Conservation (phyloP, 2,329 filamentous ascomycete genomes). For the Colletotrichum simmondsii region DNA sequence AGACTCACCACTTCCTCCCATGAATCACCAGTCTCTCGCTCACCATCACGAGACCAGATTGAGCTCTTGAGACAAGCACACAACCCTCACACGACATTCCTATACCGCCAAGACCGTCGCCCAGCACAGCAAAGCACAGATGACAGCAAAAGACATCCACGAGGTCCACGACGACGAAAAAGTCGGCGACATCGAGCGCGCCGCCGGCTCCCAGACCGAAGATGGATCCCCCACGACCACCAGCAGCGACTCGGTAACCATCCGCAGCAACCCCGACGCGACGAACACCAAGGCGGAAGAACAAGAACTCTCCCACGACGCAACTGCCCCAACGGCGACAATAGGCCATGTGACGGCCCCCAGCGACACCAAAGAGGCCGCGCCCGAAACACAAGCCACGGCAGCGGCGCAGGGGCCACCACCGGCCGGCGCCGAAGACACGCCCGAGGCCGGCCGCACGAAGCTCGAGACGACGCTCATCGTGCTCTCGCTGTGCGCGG, state of each 20-base stretch:
- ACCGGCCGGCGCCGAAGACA: conserved; percentile 14
- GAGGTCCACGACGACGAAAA: conserved; percentile 32
- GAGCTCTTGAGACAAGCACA: background rate
- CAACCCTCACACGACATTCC: background rate
- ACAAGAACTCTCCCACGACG: background rate
- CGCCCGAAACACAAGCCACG: background rate
- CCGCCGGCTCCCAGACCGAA: conserved; percentile 15
- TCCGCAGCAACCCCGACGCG: conserved; percentile 1
- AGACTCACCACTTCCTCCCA: background rate
- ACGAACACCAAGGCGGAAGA: conserved; percentile 1
- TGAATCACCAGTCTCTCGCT: background rate
- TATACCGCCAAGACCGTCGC: background rate
- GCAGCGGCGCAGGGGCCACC: background rate
- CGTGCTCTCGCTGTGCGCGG: conserved; percentile 35
- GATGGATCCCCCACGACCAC: conserved; percentile 4
- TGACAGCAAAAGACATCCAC: conserved; percentile 3
- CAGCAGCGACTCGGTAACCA: conserved; percentile 24
- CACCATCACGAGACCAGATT: background rate
- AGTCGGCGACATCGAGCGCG: conserved; percentile 25
- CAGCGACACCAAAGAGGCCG: background rate
- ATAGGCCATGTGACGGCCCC: background rate
- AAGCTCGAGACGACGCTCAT: conserved; percentile 45
- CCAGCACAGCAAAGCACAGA: background rate
- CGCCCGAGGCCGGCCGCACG: conserved; percentile 49
- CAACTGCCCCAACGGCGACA: background rate